phyloP scores from a whole-genome alignment of 352 stramenopile genomes.

The Aphanomyces euteiches region DNA sequence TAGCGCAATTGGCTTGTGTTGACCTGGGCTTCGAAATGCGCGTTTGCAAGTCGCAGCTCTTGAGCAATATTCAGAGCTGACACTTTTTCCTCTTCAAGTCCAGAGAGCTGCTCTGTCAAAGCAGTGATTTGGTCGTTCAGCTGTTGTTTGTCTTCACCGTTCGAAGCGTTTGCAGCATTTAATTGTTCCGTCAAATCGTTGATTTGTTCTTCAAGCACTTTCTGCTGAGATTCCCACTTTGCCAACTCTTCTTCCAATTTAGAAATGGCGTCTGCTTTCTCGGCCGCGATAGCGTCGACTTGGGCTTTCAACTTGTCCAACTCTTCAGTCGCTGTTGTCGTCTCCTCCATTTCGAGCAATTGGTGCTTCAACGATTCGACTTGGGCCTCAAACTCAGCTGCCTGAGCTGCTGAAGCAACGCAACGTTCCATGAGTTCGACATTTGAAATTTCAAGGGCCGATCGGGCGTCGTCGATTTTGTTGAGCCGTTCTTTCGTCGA shows the following conservation, averaged over 20 bases:
- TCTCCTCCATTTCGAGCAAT: too few species aligned
- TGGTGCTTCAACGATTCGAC: too few species aligned
- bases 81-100: not conserved
- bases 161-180: too few species aligned
- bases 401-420: too few species aligned
- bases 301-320: not conserved
- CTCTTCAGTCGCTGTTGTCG: not conserved
- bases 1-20: too few species aligned
- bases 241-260: too few species aligned
- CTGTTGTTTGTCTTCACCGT: not conserved
- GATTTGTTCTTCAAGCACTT: not conserved
- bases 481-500: not conserved
- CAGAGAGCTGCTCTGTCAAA: not conserved
- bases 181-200: not conserved
- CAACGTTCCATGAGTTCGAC: too few species aligned
- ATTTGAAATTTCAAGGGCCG: too few species aligned
- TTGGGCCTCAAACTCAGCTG: too few species aligned
- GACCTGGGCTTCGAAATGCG: not conserved
- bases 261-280: not conserved
- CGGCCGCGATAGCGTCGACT: not conserved
- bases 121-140: slow-evolving; percentile 1
- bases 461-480: too few species aligned
- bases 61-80: not conserved
- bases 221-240: too few species aligned
- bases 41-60: slow-evolving; percentile 7